Percentiles rank a stretch among this genome's conserved stretches.
These are phyloP conservation scores for Globisporangium heterothallicum DNA, from an alignment of 352 stramenopile genomes.

Conservation along the genomic window DNA sequence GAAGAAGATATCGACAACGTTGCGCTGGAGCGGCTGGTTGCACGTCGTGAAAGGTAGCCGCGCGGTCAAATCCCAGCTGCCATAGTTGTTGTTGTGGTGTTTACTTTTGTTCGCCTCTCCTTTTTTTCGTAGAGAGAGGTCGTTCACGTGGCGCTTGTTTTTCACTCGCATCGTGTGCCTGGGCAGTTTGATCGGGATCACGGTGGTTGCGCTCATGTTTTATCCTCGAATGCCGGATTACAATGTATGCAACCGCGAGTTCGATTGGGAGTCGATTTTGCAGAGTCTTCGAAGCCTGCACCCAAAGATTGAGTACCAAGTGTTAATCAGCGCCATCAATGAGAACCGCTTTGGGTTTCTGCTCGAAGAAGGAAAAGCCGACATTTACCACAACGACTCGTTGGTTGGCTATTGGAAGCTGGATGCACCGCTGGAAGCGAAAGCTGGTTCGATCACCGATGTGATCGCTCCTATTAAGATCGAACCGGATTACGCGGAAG, in stretches of 20 bases:
- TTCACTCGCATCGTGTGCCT: constrained; percentile 53
- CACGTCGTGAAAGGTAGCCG: constrained; percentile 30
- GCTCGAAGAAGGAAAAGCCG: constrained; percentile 58
- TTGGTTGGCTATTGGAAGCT: constrained; percentile 72
- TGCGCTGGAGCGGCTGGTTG: constrained; percentile 45
- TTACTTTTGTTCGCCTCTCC: no score
- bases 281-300: constrained; percentile 65
- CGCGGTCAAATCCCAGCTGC: no score
- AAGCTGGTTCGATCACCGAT: constrained; percentile 72
- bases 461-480: constrained; percentile 73
- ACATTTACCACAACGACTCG: constrained; percentile 78
- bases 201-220: constrained; percentile 79
- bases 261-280: constrained; percentile 85
- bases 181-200: constrained; percentile 42
- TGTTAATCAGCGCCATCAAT: constrained; percentile 85
- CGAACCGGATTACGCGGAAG: constrained; percentile 57
- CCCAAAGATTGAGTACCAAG: constrained; percentile 81
- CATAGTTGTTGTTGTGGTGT: no score
- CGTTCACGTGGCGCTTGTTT: constrained; percentile 48
- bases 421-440: constrained; percentile 54
- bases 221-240: constrained; percentile 85
- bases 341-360: constrained; percentile 87
- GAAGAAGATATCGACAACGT: constrained; percentile 53
- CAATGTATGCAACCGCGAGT: constrained; percentile 86
- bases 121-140: constrained; percentile 23